Base-by-base conservation (phyloP, 75 land plant species). In the Pinus albicaulis region DNA sequence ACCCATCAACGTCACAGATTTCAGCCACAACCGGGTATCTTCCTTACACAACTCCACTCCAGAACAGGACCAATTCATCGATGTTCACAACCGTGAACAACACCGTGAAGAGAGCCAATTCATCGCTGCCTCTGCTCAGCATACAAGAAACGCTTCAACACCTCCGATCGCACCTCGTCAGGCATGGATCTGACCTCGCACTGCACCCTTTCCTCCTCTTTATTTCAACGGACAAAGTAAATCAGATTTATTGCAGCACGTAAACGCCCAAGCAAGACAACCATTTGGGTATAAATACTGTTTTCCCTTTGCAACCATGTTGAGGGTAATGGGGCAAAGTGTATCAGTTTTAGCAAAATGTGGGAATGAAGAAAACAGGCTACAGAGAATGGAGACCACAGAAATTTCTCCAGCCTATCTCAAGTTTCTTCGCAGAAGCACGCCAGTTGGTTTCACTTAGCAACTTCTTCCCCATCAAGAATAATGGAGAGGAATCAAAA, bases 181-280 rank as follows among this genome's bases (percentile, higher is more conserved):
- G n/a, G n/a, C n/a, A n/a, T n/a, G n/a, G n/a, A n/a, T n/a, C n/a
- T n/a, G n/a, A n/a, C n/a, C n/a, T n/a, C n/a, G n/a, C n/a, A n/a
- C n/a, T n/a, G n/a, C n/a, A n/a, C n/a, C n/a, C n/a, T n/a, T n/a
- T n/a, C n/a, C 8, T 66, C 71, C 71, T 66, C 19, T 44, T 38
- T 66, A 36, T 66, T 66, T 66, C 31, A 34, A 26, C 44, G 71
- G 71, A 38, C 71, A 66, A 66, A 66, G 71, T 66, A 66, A 66
- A 23, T 66, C 71, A 66, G 71, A 48, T 38, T 66, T 66, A 66
- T 66, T 66, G 38, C 71, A 66, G 71, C 71, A 66, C 22, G 71
- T 66, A 10, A 66, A 66, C 38, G 71, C 71, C 71, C 71, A 66
- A 66, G 71, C 71, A 66, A 38, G 71, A 7, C 71, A 38, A 38